These are phyloP conservation scores for Russula sp. DNA, from an alignment of 768 basidiomycete genomes.

Conservation along the genomic window DNA sequence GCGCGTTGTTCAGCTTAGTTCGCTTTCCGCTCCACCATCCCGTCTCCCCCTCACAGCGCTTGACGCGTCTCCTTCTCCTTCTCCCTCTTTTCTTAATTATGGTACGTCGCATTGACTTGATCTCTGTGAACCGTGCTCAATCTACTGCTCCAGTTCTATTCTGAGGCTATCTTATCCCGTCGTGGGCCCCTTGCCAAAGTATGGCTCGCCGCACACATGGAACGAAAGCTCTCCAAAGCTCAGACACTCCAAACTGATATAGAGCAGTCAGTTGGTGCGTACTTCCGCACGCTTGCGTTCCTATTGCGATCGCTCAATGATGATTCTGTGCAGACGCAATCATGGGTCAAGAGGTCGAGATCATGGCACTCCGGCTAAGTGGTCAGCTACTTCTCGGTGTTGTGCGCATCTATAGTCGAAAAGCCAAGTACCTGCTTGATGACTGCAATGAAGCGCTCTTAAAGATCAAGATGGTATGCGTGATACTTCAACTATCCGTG, in stretches of 20 bases:
- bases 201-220: constrained; percentile 99
- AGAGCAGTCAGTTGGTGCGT: constrained; percentile 84
- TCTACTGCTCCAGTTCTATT: constrained; percentile 64
- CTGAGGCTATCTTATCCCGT: constrained; percentile 89
- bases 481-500: background rate
- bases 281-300: background rate
- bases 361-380: constrained; percentile 94
- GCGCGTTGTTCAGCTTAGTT: background rate
- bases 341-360: constrained; percentile 86
- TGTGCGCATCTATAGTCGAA: constrained; percentile 94
- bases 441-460: constrained; percentile 96
- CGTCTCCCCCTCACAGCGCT: constrained; percentile 16
- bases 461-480: constrained; percentile 86
- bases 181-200: constrained; percentile 93
- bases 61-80: constrained; percentile 20
- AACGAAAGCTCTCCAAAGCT: constrained; percentile 93
- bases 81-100: constrained; percentile 26
- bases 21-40: constrained; percentile 15
- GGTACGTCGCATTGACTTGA: constrained; percentile 19
- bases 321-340: constrained; percentile 63
- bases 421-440: constrained; percentile 95
- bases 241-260: constrained; percentile 95
- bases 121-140: constrained; percentile 14
- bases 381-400: constrained; percentile 96
- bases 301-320: background rate